Conservation (phyloP, 495 filamentous ascomycete genomes). For the Astrothelium subdiscretum region DNA sequence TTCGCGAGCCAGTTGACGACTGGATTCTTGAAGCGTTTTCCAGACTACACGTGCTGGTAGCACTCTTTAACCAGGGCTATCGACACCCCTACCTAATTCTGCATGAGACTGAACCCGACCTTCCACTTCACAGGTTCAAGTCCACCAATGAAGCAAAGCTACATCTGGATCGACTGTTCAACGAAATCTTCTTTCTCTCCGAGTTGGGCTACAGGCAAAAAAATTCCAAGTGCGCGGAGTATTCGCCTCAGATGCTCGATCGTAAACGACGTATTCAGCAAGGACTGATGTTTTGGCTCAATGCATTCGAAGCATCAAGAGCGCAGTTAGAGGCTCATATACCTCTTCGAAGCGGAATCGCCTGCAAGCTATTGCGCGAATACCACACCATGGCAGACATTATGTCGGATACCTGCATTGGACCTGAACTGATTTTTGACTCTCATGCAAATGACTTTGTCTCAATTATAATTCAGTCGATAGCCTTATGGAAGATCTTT, state of each 20-base stretch:
- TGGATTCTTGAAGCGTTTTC: conserved; percentile 31
- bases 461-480: not conserved
- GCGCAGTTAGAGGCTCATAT: not conserved
- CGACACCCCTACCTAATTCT: not conserved
- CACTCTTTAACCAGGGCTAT: conserved; percentile 14
- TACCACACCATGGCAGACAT: conserved; percentile 39
- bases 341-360: conserved; percentile 11
- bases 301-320: conserved; percentile 9
- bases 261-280: conserved; percentile 12
- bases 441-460: conserved; percentile 29
- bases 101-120: not conserved
- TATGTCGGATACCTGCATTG: conserved; percentile 33
- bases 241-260: not conserved
- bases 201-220: conserved; percentile 14
- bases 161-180: conserved; percentile 24
- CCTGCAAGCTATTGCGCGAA: conserved; percentile 26
- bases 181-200: conserved; percentile 20
- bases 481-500: conserved; percentile 25
- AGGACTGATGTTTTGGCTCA: conserved; percentile 20
- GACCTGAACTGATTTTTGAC: conserved; percentile 34
- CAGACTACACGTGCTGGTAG: conserved; percentile 29
- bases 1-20: conserved; percentile 23
- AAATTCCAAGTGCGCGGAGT: not conserved
- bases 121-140: conserved; percentile 10
- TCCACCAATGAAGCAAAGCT: conserved; percentile 12